Base-by-base conservation (phyloP, 768 basidiomycete genomes). In the Phylloporus rhodoxanthus region DNA sequence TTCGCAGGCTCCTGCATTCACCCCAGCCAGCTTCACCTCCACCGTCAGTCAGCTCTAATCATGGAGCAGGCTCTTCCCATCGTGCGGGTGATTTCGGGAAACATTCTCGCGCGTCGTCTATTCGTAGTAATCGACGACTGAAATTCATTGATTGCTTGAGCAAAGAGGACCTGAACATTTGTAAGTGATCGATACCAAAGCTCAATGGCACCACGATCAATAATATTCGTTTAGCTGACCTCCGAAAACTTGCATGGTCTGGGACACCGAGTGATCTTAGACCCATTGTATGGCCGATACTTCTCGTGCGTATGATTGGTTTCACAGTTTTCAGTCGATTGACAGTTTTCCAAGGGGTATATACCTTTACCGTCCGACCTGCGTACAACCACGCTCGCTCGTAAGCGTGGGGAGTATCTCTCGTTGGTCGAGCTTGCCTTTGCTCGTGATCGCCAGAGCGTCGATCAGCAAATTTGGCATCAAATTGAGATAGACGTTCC, bases 401-500 rank as follows among this genome's bases (percentile, higher is more conserved):
- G 92, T 42, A 99, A 98, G 71, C 82, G 96, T 38, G 81, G 82
- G 58, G 96, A 98, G 68, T 98, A 98, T 65, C 77, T 81, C 34
- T 88, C 88, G 14, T 77, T 97, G 52, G 94, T 95, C 8, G 81
- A 90, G 56, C 75, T 93, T 15, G 85, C 96, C 14, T 99, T 98
- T 65, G 82, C 87, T 11, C 79, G 89, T 33, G 91, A 91, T 50
- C 79, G 81, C 26, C 84, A 87, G 49, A 84, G 87, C 0, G 76
- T 95, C 26, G 95, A 99, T 68, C 91, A 93, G 60, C 88, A 91
- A 68, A 95, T 98, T 63, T 98, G 96, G 96, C 96, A 98, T 70
- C 96, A 99, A 68, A 98, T 98, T 58, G 91, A 92, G 63, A 98
- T 97, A 52, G 96, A 99, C 61, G 95, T 97, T 6, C 96, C 96